Base-by-base conservation (phyloP, 2,329 filamentous ascomycete species). In the Aspergillus eucalypticola region DNA sequence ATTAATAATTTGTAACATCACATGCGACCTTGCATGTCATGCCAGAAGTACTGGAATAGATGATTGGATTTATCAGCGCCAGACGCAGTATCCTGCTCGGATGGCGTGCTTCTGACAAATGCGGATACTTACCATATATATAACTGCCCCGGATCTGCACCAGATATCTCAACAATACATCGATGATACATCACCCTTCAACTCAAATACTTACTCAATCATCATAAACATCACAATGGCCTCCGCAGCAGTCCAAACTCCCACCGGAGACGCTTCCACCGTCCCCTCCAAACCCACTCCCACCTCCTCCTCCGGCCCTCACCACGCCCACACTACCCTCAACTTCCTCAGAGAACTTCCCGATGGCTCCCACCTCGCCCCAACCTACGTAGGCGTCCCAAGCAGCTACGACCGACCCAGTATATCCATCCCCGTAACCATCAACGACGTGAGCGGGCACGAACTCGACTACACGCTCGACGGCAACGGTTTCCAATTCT, bases 311-410 rank as follows among this genome's bases (percentile, higher is more conserved):
- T 32, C 53, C 27, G 23, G 66, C 6, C 71, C 69, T 5, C 71
- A 71, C 46, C 69, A 74, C 58, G 76, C 81, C 59, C 74, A 76
- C 56, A 77, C 79, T 21, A 77, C 72, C 3, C 73, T 83, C 50
- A 81, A 82, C 62, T 82, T 81, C 68, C 76, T 78, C 42, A 80
- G 80, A 67, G 75, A 78, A 42, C 69, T 79, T 38, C 72, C 72
- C 13, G 74, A 79, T 57, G 79, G 73, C 27, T 82, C 65, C 68
- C 81, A 72, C 69, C 81, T 75, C 67, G 76, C 66, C 59, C 73
- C 73, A 0, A 65, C 50, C 27, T 70, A 81, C 61, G 72, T 71
- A 21, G 71, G 72, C 2, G 71, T 69, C 32, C 74, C 78, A 10
- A 67, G 75, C 50, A 76, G 79, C 46, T 81, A 80, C 67, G 72